Conservation (phyloP, 2,329 filamentous ascomycete genomes). For the Cadophora sp. region DNA sequence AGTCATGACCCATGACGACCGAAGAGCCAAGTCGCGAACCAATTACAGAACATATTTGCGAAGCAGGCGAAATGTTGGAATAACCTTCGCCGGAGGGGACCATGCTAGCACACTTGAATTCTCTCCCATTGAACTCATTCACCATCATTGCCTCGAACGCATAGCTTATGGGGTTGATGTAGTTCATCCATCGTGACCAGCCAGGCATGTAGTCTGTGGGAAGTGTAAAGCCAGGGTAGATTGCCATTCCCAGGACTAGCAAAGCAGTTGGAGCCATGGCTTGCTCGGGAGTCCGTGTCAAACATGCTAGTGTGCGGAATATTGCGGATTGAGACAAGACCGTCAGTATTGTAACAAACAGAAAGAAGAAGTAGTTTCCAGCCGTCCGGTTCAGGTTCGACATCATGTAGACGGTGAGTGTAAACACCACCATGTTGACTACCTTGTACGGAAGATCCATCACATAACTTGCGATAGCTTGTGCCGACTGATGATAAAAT, state of each 20-base stretch:
- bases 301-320: conserved; percentile 79
- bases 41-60: conserved; percentile 61
- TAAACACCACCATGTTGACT: conserved; percentile 68
- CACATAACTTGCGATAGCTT: conserved; percentile 88
- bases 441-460: conserved; percentile 87
- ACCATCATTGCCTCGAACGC: conserved; percentile 82
- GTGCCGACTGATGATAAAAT: conserved; percentile 86
- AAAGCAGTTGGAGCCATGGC: conserved; percentile 66
- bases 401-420: conserved; percentile 85
- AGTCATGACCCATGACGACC: conserved; percentile 63
- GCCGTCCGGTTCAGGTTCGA: conserved; percentile 77
- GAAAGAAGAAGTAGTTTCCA: conserved; percentile 84
- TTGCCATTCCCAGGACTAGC: conserved; percentile 46
- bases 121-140: conserved; percentile 71
- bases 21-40: conserved; percentile 60
- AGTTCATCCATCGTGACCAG: conserved; percentile 86
- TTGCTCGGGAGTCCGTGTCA: conserved; percentile 73
- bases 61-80: conserved; percentile 17
- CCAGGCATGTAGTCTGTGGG: conserved; percentile 66
- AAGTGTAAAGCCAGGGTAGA: conserved; percentile 50
- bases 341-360: conserved; percentile 39
- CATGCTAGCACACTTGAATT: conserved; percentile 34
- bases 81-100: conserved; percentile 35
- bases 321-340: conserved; percentile 75
- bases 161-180: conserved; percentile 66